Percentiles rank a stretch among this genome's conserved stretches.
Conservation (phyloP, 148 eudicot genomes). For the Drosera capensis region DNA sequence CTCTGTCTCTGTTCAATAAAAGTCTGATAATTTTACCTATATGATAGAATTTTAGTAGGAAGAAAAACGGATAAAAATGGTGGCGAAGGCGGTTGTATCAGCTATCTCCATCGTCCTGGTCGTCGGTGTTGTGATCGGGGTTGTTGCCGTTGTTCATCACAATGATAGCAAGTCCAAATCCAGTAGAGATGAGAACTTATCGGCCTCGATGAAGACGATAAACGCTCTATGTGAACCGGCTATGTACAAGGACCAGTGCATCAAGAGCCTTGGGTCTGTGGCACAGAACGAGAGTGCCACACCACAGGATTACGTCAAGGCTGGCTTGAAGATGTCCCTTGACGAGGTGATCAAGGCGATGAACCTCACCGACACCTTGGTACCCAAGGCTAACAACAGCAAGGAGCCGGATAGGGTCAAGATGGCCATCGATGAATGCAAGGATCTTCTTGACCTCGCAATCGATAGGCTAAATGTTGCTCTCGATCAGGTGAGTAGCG, state of each 20-base stretch:
- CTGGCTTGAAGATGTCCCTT: constrained; percentile 22
- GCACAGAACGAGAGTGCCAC: constrained; percentile 37
- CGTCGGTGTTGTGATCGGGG: constrained; percentile 37
- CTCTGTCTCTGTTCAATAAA: too few relatives aligned
- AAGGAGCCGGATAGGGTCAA: constrained; percentile 12
- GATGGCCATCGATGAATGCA: constrained; percentile 42
- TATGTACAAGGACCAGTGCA: constrained; percentile 26
- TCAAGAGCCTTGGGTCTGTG: constrained; percentile 16
- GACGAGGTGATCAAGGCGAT: constrained; percentile 20
- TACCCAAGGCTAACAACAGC: constrained; percentile 10
- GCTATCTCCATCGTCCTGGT: constrained; percentile 31
- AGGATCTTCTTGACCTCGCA: constrained; percentile 29
- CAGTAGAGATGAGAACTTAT: constrained; percentile 5
- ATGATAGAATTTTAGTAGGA: too few relatives aligned
- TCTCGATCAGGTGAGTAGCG: background rate
- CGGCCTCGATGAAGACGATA: constrained; percentile 24
- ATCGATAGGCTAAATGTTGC: constrained; percentile 24
- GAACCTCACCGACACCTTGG: constrained; percentile 12
- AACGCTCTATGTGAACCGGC: constrained; percentile 31
- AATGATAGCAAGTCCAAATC: background rate
- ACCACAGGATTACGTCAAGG: constrained; percentile 29
- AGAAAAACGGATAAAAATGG: too few relatives aligned
- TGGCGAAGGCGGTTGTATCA: constrained; percentile 20
- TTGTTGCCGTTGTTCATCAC: constrained; percentile 16
- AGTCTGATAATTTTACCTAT: too few relatives aligned